phyloP scores from a whole-genome alignment of 305 asterid genomes.

The Solanum chacoense region DNA sequence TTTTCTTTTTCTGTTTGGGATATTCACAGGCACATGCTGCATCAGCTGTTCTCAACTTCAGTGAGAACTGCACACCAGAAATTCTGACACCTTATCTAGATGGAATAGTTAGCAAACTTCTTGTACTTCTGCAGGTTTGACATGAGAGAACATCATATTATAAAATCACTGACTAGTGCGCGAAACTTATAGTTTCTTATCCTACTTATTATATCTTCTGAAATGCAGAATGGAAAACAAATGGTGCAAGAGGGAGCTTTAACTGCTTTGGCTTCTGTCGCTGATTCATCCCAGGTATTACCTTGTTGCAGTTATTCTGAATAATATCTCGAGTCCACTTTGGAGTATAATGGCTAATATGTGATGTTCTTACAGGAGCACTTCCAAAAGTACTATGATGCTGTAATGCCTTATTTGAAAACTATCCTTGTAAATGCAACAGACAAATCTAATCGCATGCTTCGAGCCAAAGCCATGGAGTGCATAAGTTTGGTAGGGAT shows the following conservation, averaged over 20 bases:
- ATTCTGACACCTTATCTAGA: conserved; percentile 19
- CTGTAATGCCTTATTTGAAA: conserved; percentile 19
- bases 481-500: conserved; percentile 17
- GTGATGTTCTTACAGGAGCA: conserved; percentile 2
- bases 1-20: not conserved
- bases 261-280: conserved; percentile 96
- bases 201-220: not conserved
- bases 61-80: conserved; percentile 25
- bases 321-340: not conserved
- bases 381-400: conserved; percentile 16
- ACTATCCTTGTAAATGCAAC: conserved; percentile 17
- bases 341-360: not conserved
- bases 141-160: not conserved
- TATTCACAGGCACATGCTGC: conserved; percentile 23
- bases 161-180: not conserved
- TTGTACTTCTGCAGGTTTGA: conserved; percentile 18
- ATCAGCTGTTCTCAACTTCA: conserved; percentile 24
- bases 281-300: conserved; percentile 96
- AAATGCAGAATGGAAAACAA: conserved; percentile 85
- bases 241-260: conserved; percentile 99
- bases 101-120: conserved; percentile 18
- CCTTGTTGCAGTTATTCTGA: not conserved
- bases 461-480: conserved; percentile 19
- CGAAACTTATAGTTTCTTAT: not conserved
- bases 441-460: conserved; percentile 14